These are phyloP conservation scores for Lasiosphaeria ovina DNA, from an alignment of 495 filamentous ascomycete species.

Conservation along the genomic window DNA sequence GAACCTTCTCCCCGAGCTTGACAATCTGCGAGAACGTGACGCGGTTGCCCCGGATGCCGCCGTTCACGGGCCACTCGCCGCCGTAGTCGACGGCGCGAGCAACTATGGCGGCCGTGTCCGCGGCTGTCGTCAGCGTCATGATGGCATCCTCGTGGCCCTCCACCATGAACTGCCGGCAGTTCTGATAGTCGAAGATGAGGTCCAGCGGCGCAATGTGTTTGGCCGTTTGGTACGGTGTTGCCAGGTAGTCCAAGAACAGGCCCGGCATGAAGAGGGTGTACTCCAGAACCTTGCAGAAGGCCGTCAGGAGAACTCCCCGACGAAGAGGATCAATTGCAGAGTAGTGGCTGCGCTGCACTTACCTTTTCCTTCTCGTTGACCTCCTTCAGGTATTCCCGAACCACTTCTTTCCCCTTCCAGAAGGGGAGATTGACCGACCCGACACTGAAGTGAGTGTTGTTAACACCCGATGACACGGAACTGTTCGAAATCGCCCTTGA, in stretches of 20 bases:
- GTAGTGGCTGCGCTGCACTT: background rate
- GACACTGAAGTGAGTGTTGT: background rate
- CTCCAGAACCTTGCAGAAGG: conserved; percentile 7
- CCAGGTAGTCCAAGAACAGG: conserved; percentile 53
- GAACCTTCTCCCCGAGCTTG: conserved; percentile 44
- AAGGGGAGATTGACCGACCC: conserved; percentile 28
- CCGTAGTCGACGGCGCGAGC: conserved; percentile 51
- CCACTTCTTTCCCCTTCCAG: conserved; percentile 48
- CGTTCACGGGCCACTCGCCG: conserved; percentile 53
- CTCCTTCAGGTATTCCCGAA: conserved; percentile 48
- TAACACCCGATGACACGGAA: background rate
- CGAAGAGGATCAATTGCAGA: background rate
- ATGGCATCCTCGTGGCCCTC: conserved; percentile 43
- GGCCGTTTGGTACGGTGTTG: conserved; percentile 46
- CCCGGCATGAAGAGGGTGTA: conserved; percentile 59
- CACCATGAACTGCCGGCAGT: conserved; percentile 49
- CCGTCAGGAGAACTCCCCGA: conserved; percentile 17
- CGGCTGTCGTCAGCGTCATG: conserved; percentile 48
- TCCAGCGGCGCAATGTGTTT: conserved; percentile 47
- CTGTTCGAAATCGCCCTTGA: background rate
- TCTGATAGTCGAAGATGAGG: conserved; percentile 43
- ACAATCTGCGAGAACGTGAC: conserved; percentile 45
- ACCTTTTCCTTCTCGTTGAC: conserved; percentile 52
- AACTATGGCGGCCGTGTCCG: conserved; percentile 51
- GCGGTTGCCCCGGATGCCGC: conserved; percentile 51